A percentile compares a stretch with the other conserved stretches of the same genome.
phyloP scores from a whole-genome alignment of 2,329 filamentous ascomycete species.

The Fusarium sp. region DNA sequence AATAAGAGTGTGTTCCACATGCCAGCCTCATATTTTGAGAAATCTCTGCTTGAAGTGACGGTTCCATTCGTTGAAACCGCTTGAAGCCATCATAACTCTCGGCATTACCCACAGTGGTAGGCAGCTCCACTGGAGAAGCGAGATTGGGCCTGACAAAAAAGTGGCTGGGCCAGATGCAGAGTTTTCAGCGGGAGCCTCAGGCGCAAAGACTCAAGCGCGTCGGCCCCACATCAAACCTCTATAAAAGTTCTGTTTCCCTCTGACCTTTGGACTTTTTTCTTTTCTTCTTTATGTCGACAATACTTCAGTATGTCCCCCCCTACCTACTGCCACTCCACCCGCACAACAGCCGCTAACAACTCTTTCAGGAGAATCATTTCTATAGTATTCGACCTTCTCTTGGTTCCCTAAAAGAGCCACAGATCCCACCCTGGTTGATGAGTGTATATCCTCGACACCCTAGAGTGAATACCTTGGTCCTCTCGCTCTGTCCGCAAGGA shows the following conservation, averaged over 20 bases:
- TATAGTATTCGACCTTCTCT: slow-evolving; percentile 96
- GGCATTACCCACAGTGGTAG: slow-evolving; percentile 3
- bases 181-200: slow-evolving; percentile 33
- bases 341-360: no score
- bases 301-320: slow-evolving; percentile 60
- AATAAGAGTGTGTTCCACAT: background rate
- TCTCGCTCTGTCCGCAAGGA: slow-evolving; percentile 61
- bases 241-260: slow-evolving; percentile 20
- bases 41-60: background rate
- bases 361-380: slow-evolving; percentile 84
- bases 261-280: slow-evolving; percentile 54
- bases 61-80: background rate
- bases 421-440: slow-evolving; percentile 75
- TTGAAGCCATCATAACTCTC: background rate
- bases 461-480: slow-evolving; percentile 51
- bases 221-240: slow-evolving; percentile 16
- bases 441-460: slow-evolving; percentile 79
- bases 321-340: no score
- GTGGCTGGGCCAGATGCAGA: slow-evolving; percentile 26
- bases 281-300: slow-evolving; percentile 73
- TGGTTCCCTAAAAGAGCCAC: slow-evolving; percentile 93
- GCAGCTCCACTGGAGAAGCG: background rate
- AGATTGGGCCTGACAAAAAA: slow-evolving; percentile 25
- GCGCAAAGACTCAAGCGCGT: background rate
- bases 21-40: background rate